These are phyloP conservation scores for Hypoxylon sp. DNA, from an alignment of 2,329 filamentous ascomycete species.

Conservation along the genomic window DNA sequence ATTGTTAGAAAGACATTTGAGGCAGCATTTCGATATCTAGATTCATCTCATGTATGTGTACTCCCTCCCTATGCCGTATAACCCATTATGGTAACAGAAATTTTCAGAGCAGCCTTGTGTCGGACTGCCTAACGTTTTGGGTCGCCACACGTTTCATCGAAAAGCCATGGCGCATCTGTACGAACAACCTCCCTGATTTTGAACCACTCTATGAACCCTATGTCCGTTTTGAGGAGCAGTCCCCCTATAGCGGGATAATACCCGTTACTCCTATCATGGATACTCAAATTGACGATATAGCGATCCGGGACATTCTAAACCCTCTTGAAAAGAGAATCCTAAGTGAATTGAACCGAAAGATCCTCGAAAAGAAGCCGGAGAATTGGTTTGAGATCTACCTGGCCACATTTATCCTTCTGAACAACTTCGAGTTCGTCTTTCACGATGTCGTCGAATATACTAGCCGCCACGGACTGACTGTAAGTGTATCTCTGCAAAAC, in stretches of 20 bases:
- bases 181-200: slow-evolving; percentile 21
- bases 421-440: slow-evolving; percentile 31
- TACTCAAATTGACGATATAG: slow-evolving; percentile 32
- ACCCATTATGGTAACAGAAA: slow-evolving; percentile 5
- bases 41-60: slow-evolving; percentile 13
- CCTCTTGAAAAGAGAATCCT: slow-evolving; percentile 16
- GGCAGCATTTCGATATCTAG: slow-evolving; percentile 25
- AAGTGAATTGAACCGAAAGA: slow-evolving; percentile 16
- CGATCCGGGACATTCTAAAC: slow-evolving; percentile 11
- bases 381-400: slow-evolving; percentile 36
- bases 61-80: background rate
- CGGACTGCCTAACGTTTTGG: slow-evolving; percentile 24
- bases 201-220: slow-evolving; percentile 15
- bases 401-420: slow-evolving; percentile 30
- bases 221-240: background rate
- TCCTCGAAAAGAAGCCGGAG: slow-evolving; percentile 24
- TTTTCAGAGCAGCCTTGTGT: slow-evolving; percentile 21
- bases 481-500: background rate
- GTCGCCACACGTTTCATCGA: slow-evolving; percentile 29
- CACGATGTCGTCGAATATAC: slow-evolving; percentile 26
- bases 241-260: slow-evolving; percentile 25
- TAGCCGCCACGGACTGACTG: slow-evolving; percentile 20
- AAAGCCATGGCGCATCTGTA: slow-evolving; percentile 28
- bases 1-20: slow-evolving; percentile 31
- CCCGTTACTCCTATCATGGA: slow-evolving; percentile 34